Percentiles rank a stretch among this genome's conserved stretches.
Conservation (phyloP, 352 stramenopile genomes). For the Pythium coloratum region DNA sequence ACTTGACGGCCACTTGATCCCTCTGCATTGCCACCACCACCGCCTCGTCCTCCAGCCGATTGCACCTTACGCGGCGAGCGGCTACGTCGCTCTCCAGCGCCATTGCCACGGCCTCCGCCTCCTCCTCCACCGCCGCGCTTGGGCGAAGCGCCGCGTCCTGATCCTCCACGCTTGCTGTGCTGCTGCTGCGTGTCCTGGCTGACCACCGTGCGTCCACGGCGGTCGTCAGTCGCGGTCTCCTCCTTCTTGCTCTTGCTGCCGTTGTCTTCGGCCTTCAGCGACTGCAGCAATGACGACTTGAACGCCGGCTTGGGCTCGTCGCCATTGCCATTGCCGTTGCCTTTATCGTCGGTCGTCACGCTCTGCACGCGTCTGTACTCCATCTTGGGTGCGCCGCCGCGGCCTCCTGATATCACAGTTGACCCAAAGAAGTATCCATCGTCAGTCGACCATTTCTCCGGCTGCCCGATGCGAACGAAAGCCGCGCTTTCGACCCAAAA, state of each 20-base stretch:
- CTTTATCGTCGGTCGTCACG: slow-evolving; percentile 28
- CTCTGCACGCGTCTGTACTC: slow-evolving; percentile 51
- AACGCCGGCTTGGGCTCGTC: slow-evolving; percentile 30
- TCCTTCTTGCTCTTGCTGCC: slow-evolving; percentile 17
- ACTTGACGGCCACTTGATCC: background rate
- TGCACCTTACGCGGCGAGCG: slow-evolving; percentile 14
- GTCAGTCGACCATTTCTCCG: background rate
- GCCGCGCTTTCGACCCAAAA: slow-evolving; percentile 6
- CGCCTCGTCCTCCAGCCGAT: background rate
- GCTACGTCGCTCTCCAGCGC: slow-evolving; percentile 6
- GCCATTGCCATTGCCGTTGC: background rate
- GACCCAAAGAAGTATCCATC: background rate
- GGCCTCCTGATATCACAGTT: slow-evolving; percentile 13
- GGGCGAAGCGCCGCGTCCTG: background rate
- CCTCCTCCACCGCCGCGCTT: slow-evolving; percentile 9
- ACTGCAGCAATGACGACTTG: slow-evolving; percentile 51
- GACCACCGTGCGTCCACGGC: background rate
- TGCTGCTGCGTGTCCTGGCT: background rate
- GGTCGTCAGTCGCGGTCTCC: slow-evolving; percentile 1
- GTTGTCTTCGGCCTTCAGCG: slow-evolving; percentile 19
- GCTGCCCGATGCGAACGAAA: background rate
- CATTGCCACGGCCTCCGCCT: slow-evolving; percentile 9
- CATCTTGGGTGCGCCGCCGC: slow-evolving; percentile 5
- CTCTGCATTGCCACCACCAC: background rate
- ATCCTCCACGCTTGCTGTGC: background rate